Evolutionary conservation across 306 rosid genomes (phyloP).

Genomic region (Trifolium repens): DNA sequence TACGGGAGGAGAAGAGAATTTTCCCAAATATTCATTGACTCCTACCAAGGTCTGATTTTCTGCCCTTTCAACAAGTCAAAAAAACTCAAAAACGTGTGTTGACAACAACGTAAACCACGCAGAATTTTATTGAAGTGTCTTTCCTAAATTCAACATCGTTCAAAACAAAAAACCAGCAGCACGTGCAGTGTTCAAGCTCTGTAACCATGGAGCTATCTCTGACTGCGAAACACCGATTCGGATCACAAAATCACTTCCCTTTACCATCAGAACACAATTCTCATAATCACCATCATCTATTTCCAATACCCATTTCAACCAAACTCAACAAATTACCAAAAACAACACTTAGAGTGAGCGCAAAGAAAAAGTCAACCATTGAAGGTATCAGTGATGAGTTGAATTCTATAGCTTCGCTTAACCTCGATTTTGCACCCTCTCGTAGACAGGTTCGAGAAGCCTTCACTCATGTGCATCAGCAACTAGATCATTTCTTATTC

Average conservation of each 20-base stretch:
- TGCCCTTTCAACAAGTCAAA: neutral
- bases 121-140: neutral
- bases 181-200: neutral
- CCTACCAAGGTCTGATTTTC: neutral
- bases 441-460: slow-evolving; percentile 67
- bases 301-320: neutral
- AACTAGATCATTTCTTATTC: slow-evolving; percentile 73
- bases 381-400: slow-evolving; percentile 64
- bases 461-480: slow-evolving; percentile 57
- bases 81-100: neutral
- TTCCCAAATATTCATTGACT: neutral
- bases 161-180: neutral
- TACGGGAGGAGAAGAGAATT: too few species aligned
- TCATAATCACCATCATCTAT: neutral
- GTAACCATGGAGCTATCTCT: slow-evolving; percentile 21
- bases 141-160: neutral
- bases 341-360: slow-evolving; percentile 32
- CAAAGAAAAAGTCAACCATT: slow-evolving; percentile 51
- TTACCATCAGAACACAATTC: neutral
- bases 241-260: slow-evolving; percentile 5
- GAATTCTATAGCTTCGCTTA: slow-evolving; percentile 61
- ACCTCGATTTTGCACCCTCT: slow-evolving; percentile 66
- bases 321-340: neutral
- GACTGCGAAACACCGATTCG: neutral
- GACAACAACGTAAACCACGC: neutral